Evolutionary conservation across 176 grass and related monocot species (phyloP).

Genomic region (Oryza glaberrima): DNA sequence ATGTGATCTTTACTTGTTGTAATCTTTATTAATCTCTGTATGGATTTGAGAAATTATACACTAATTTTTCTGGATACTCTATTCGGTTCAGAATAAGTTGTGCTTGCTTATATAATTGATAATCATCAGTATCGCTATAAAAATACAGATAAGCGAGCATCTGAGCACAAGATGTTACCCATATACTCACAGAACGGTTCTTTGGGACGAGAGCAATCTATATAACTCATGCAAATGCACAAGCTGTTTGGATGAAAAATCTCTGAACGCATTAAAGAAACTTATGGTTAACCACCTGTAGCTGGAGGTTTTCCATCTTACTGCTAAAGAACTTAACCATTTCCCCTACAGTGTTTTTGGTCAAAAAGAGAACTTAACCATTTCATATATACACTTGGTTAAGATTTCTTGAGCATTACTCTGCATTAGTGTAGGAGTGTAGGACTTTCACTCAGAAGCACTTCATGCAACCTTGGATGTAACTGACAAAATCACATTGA

Average conservation of each 20-base stretch:
- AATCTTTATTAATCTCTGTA: neutral
- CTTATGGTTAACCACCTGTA: conserved; percentile 13
- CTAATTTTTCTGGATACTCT: neutral
- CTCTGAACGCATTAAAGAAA: conserved; percentile 3
- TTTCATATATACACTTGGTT: conserved; percentile 35
- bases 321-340: conserved; percentile 4
- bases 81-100: neutral
- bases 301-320: conserved; percentile 40
- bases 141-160: conserved; percentile 14
- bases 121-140: neutral
- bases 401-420: conserved; percentile 3
- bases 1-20: conserved; percentile 19
- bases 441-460: neutral
- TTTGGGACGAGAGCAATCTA: neutral
- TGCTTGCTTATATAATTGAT: neutral
- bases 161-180: neutral
- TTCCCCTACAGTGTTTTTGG: neutral
- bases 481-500: conserved; percentile 4
- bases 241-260: conserved; percentile 1
- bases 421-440: conserved; percentile 16
- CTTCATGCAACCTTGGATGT: conserved; percentile 18
- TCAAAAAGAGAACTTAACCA: neutral
- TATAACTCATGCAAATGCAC: neutral
- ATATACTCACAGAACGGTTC: neutral
- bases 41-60: neutral